Base-by-base conservation (phyloP, 805 yeast genomes). In the Lipomyces yamanashiensis region DNA sequence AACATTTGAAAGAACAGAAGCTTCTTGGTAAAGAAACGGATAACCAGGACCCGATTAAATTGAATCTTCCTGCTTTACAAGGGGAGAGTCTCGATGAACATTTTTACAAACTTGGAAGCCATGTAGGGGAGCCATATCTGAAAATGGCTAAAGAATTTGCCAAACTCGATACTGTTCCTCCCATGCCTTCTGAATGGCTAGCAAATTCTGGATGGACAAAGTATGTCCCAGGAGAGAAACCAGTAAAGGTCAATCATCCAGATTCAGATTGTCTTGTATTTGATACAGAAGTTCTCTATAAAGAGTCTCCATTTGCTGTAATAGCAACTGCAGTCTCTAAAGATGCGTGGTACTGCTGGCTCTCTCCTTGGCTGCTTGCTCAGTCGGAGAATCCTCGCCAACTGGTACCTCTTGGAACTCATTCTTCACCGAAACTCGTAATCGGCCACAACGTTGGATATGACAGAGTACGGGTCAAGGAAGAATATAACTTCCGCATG, bases 281-380 rank as follows among this genome's bases (percentile, higher is more conserved):
- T 74, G 99, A 95, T 75, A 92, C 90, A 10, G 99, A 95, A 74
- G 90, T 88, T 0, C 74, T 92, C 71, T 92, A 91, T 76, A 87
- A 90, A 68, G 75, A 85, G 0, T 84, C 95, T 0, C 83, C 82
- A 2, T 92, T 85, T 72, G 87, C 98, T 0, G 84, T 89, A 0
- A 73, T 95, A 75, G 97, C 97, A 1, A 83, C 89, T 0, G 96
- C 97, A 10, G 86, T 82, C 1, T 85, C 97, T 0, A 74, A 80
- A 0, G 78, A 81, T 9, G 96, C 97, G 0, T 92, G 98, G 96
- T 95, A 92, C 72, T 86, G 87, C 0, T 95, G 99, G 99, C 86
- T 91, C 8, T 91, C 97, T 0, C 99, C 99, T 0, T 86, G 82
- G 73, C 74, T 95, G 21, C 81, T 88, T 0, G 83, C 82, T 1